Evolutionary conservation across 2,329 filamentous ascomycete species (phyloP), one percentile per base, ranked within the genome.

Genomic region (Fusarium euwallaceae): DNA sequence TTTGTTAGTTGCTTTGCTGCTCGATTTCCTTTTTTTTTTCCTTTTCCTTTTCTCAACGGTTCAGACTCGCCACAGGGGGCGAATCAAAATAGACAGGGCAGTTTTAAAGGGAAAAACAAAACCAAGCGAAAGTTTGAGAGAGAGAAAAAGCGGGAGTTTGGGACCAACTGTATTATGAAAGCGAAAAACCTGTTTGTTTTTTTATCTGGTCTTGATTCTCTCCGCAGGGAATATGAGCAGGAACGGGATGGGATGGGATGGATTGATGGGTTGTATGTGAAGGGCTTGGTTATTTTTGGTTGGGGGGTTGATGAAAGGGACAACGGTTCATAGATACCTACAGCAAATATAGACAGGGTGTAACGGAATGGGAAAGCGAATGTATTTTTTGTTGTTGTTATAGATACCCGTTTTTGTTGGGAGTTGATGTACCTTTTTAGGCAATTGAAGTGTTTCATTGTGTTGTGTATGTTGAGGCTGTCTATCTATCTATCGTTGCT

Each of bases 21-120:
- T 66, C 53, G 53, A 39, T 55, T 63, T 53, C 45, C 29, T 17
- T 27, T 45, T 45, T 27, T 22, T 27, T 43, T 48, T 10, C 22
- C 16, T 11, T 48, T 48, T n/a, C 11, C 32, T 72, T 51, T 29
- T 41, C 58, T 34, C 32, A 34, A 41, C n/a, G 71, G 55, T 37
- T 53, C 36, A 59, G 69, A 70, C 53, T 60, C 56, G 61, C 53
- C 72, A 70, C 20, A 60, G 59, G 39, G 43, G 43, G 61, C 32
- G 68, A 71, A 69, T 60, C 39, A 75, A 74, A 70, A 74, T 74
- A 75, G 72, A 74, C 72, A 66, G 65, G 69, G 67, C 51, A 60
- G 60, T 48, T 48, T 48, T 58, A 43, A 56, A 59, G 60, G 60
- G 45, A 67, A 69, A 70, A 55, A 12, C 65, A 60, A 64, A 74